Evolutionary conservation across 306 rosid genomes (phyloP).

Genomic region (Castanea sativa): DNA sequence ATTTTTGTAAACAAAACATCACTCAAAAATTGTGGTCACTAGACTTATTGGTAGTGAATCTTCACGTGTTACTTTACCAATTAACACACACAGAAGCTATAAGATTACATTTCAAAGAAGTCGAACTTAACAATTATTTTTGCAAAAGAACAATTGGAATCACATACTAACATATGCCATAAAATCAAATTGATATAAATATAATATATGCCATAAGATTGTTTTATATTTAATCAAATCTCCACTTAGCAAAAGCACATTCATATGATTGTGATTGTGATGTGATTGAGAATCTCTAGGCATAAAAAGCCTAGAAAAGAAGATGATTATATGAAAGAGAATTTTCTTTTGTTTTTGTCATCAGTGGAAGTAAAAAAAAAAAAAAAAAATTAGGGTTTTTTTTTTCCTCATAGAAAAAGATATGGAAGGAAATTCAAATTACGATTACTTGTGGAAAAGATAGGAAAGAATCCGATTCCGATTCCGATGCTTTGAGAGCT

Average conservation of each 20-base stretch:
- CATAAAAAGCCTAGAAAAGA: too few relatives aligned
- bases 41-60: too few relatives aligned
- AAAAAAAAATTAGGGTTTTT: background rate
- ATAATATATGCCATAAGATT: background rate
- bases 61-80: background rate
- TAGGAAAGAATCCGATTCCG: conserved; percentile 20
- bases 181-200: background rate
- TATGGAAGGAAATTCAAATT: background rate
- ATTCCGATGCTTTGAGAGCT: conserved; percentile 4
- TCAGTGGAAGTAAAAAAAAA: background rate
- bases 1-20: too few relatives aligned
- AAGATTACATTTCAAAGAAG: too few relatives aligned
- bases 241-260: too few relatives aligned
- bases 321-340: too few relatives aligned
- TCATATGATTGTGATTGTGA: too few relatives aligned
- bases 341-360: too few relatives aligned
- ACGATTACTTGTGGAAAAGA: background rate
- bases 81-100: background rate
- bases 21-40: too few relatives aligned
- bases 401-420: background rate
- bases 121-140: background rate
- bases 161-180: too few relatives aligned
- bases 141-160: background rate
- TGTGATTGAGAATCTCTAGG: too few relatives aligned
- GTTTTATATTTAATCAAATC: background rate